Evolutionary conservation across 352 stramenopile genomes (phyloP), one percentile per base, ranked within the genome.

Genomic region (Globisporangium abappressorium): DNA sequence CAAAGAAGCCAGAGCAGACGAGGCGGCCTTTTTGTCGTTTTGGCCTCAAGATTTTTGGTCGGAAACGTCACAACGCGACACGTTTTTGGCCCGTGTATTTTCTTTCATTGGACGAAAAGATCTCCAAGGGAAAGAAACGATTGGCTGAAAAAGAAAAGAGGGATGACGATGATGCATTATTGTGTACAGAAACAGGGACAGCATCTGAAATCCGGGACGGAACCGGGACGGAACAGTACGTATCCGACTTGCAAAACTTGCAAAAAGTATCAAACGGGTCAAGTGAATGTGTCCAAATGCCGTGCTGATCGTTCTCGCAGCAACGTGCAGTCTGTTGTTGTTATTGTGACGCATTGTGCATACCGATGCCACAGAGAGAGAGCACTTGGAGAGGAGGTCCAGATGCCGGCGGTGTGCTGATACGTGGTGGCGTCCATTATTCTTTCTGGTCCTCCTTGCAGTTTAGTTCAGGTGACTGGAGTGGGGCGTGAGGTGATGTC

Each of bases 81-180:
- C 41, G 41, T 49, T 49, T 49, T 49, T 15, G 41, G 14, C 41
- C 14, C 14, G 0, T 47, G 14, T 6, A 4, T 2, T n/a, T 47
- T 15, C n/a, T 47, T 47, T 51, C 18, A 51, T 51, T 51, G 43
- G 43, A 22, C 18, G 43, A 51, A 51, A 51, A 51, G 43, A 22
- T 51, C 18, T 6, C 5, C 7, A 22, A 51, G 43, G 18, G 43
- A 51, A 20, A 55, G 22, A 28, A 14, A 18, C n/a, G 58, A 64
- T 64, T 64, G 22, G 58, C 58, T 56, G 24, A 64, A 64, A 64
- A n/a, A 4, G 9, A 55, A 38, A 15, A 54, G 46, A 26, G 26
- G 20, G 18, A 5, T 5, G 6, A 26, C 20, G 7, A 33, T 33
- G 30, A 33, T 33, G 24, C 34, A 2, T 12, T 11, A 0, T 38